Conservation (phyloP, 108 stramenopile species). For the Pseudonitzschia pungens region DNA sequence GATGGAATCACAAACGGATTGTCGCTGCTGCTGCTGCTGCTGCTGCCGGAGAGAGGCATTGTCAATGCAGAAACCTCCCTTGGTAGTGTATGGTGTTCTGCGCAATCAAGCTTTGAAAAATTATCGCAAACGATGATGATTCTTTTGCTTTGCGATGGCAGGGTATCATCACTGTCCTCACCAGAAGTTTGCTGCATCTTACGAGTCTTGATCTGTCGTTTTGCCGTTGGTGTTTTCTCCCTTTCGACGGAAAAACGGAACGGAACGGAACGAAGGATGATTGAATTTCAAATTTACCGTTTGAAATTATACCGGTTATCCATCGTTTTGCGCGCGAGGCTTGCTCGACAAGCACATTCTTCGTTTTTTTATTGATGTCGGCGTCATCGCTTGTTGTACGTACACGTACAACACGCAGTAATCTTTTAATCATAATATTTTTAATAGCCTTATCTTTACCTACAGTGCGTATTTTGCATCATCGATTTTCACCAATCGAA, state of each 20-base stretch:
- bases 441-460: no score
- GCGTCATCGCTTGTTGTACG: no score
- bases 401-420: no score
- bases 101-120: background rate
- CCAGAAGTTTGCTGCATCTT: background rate
- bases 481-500: no score
- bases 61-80: background rate
- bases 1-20: conserved; percentile 17
- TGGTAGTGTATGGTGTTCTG: background rate
- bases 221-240: background rate
- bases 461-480: no score
- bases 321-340: background rate
- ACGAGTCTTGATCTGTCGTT: no score
- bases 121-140: background rate
- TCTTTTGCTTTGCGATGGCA: background rate
- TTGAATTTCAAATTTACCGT: conserved; percentile 7
- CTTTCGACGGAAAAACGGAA: background rate
- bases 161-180: background rate
- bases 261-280: background rate
- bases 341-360: background rate
- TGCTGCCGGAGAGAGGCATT: conserved; percentile 5
- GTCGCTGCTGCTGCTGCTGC: background rate
- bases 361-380: no score
- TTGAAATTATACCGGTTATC: background rate
- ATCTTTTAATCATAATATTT: no score